phyloP scores from a whole-genome alignment of 768 basidiomycete species.

The Mycena amicta region DNA sequence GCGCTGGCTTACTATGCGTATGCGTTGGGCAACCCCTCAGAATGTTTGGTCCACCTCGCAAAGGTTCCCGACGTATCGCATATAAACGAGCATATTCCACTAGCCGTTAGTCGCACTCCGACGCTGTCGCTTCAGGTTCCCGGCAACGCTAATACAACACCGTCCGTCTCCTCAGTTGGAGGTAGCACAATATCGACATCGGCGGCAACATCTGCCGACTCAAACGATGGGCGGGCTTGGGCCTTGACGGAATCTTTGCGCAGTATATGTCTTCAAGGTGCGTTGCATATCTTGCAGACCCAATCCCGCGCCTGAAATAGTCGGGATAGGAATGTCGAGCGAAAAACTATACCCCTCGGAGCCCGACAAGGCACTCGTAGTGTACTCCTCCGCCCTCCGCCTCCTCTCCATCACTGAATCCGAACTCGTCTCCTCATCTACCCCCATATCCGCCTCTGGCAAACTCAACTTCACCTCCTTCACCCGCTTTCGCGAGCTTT shows the following conservation, averaged over 20 bases:
- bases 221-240: constrained; percentile 74
- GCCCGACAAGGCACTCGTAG: constrained; percentile 52
- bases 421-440: constrained; percentile 43
- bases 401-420: constrained; percentile 52
- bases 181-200: constrained; percentile 51
- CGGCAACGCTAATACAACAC: constrained; percentile 29
- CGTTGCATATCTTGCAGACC: constrained; percentile 21
- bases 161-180: constrained; percentile 51
- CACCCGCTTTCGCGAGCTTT: constrained; percentile 74
- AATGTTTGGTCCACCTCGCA: constrained; percentile 62
- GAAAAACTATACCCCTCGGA: constrained; percentile 60
- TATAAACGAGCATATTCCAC: constrained; percentile 55
- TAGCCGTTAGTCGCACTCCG: constrained; percentile 45
- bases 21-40: constrained; percentile 65
- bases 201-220: constrained; percentile 49
- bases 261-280: constrained; percentile 79
- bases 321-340: constrained; percentile 66
- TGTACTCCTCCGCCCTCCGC: constrained; percentile 58
- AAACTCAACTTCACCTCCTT: constrained; percentile 59
- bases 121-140: constrained; percentile 40
- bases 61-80: constrained; percentile 58
- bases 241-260: constrained; percentile 72
- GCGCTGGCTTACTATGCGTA: constrained; percentile 81
- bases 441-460: constrained; percentile 31
- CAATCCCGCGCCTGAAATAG: not conserved